Percentiles rank a stretch among this genome's conserved stretches.
These are phyloP conservation scores for Acarospora socialis DNA, from an alignment of 2,329 filamentous ascomycete genomes.

Conservation along the genomic window DNA sequence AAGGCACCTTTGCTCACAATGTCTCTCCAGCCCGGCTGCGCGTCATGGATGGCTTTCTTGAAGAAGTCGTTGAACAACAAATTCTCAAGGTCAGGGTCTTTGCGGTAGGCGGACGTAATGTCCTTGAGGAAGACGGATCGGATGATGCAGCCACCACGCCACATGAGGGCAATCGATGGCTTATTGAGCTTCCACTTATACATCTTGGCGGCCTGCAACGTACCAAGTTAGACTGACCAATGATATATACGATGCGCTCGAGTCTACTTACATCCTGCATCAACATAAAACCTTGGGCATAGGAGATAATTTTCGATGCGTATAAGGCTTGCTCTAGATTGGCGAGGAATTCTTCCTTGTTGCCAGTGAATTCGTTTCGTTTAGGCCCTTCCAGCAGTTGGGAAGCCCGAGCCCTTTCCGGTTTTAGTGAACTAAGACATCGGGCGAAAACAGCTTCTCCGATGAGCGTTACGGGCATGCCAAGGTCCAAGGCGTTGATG, in stretches of 20 bases:
- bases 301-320: slow-evolving; percentile 99
- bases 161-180: slow-evolving; percentile 99
- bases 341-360: slow-evolving; percentile 86
- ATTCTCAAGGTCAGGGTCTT: slow-evolving; percentile 90
- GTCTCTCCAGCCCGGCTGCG: slow-evolving; percentile 83
- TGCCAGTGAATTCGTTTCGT: slow-evolving; percentile 70
- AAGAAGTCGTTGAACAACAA: slow-evolving; percentile 98
- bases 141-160: slow-evolving; percentile 99
- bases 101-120: slow-evolving; percentile 94
- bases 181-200: slow-evolving; percentile 99
- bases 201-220: slow-evolving; percentile 69
- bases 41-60: slow-evolving; percentile 97
- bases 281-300: slow-evolving; percentile 99
- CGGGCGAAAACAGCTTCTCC: slow-evolving; percentile 92
- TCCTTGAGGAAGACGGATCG: slow-evolving; percentile 99
- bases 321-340: slow-evolving; percentile 98
- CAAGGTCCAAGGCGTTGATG: slow-evolving; percentile 95
- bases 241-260: not conserved
- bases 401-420: slow-evolving; percentile 73
- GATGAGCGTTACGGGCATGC: slow-evolving; percentile 96
- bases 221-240: slow-evolving; percentile 15
- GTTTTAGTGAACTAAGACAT: slow-evolving; percentile 89
- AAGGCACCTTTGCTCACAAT: slow-evolving; percentile 83
- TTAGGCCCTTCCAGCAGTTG: slow-evolving; percentile 63
- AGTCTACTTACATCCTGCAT: slow-evolving; percentile 71